phyloP scores from a whole-genome alignment of 2,329 filamentous ascomycete genomes.

The Aspergillus aculeatus region DNA sequence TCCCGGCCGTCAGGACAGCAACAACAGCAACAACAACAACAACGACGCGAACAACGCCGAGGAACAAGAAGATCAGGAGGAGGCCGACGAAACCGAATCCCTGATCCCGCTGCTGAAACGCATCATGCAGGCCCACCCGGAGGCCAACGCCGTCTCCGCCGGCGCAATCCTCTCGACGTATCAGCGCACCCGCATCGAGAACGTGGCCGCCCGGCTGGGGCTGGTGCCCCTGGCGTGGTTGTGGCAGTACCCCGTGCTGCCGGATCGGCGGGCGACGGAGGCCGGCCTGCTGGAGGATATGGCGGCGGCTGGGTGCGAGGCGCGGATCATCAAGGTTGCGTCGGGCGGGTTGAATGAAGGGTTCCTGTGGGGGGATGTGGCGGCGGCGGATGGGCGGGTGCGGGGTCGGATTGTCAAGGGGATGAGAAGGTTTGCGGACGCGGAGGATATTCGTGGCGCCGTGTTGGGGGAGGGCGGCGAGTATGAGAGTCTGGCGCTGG shows the following conservation, averaged over 20 bases:
- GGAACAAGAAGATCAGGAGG: conserved; percentile 11
- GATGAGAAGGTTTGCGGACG: conserved; percentile 57
- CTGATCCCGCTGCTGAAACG: conserved; percentile 71
- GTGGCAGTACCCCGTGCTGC: conserved; percentile 84
- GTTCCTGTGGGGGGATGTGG: conserved; percentile 79
- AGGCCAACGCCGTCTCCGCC: conserved; percentile 81
- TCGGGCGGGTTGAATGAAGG: conserved; percentile 80
- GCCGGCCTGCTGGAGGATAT: conserved; percentile 73
- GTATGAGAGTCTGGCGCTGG: conserved; percentile 87
- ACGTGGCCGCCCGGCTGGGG: conserved; percentile 79
- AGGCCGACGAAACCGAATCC: conserved; percentile 83
- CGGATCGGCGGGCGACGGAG: conserved; percentile 35
- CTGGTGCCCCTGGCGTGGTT: conserved; percentile 80
- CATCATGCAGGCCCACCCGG: conserved; percentile 68
- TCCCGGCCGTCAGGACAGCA: not conserved
- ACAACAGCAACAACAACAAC: not conserved
- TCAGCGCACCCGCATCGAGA: conserved; percentile 93
- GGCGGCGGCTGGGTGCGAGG: conserved; percentile 72
- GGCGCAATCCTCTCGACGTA: conserved; percentile 95
- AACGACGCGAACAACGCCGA: not conserved
- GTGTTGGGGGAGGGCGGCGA: conserved; percentile 91
- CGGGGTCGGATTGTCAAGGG: conserved; percentile 50
- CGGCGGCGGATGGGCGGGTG: conserved; percentile 47
- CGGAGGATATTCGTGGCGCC: conserved; percentile 62
- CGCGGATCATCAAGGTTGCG: conserved; percentile 92